Base-by-base conservation (phyloP, 192 early-diverging fungal genomes). In the Physocladia obscura region DNA sequence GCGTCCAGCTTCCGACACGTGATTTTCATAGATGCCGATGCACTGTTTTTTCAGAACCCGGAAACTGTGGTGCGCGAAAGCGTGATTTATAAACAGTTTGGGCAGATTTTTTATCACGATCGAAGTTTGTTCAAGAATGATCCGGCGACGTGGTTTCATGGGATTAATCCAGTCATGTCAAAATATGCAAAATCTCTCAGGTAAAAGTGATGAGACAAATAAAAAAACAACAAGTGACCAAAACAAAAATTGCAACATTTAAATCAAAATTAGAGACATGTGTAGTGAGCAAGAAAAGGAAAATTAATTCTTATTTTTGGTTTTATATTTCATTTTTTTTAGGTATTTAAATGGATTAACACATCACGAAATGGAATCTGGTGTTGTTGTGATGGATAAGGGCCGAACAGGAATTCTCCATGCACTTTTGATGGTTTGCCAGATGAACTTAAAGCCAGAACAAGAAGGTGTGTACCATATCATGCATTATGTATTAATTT, bases 1-100 rank as follows among this genome's bases (percentile, higher is more conserved):
- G 85, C 86, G 0, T 80, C 83, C 1, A 72, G 57, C 21, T 91
- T 89, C 80, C 64, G 74, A 19, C 78, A 90, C 30, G 80, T 81
- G 19, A 87, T 91, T 58, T 76, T 91, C 65, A 78, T 91, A 49
- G 90, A 91, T 72, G 83, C 90, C 21, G 90, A 91, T 70, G 87
- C 84, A 1, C 76, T 87, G 30, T 86, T 89, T 48, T 70, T 91
- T 49, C 81, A 87, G 59, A 74, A 79, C 70, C 90, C 90, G 0
- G 81, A 78, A 47, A 70, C 56, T 4, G 29, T 90, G 8, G 89
- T 90, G 67, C 22, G 37, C 3, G 34, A 35, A 50, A 54, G 21
- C 48, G 29, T 49, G 54, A 67, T 24, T 77, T 89, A 65, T 71
- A 62, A 30, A 76, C 74, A 31, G 78, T 87, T 57, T 36, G 71